Evolutionary conservation across 2,329 filamentous ascomycete species (phyloP), one percentile per base, ranked within the genome.

Genomic region (Harringtonia aguacate): DNA sequence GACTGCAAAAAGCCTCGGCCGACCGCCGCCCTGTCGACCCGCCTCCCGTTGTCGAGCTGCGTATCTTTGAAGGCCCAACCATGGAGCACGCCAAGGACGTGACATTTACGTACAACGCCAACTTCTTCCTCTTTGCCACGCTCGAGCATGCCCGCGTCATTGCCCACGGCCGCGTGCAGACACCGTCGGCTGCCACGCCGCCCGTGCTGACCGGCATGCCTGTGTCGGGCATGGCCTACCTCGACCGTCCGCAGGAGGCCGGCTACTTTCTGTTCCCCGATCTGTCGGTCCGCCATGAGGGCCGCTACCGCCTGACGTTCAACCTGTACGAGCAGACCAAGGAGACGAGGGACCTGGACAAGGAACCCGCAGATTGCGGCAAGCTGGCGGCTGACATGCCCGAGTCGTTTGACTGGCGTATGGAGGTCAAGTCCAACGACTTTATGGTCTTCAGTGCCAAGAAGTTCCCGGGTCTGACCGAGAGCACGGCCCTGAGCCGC

Each of bases 251-350:
- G 3, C 64, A 66, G 33, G 75, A 79, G 53, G 78, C 77, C 35
- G 92, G 89, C 44, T 98, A 97, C 63, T 98, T 98, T 64, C 86
- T 98, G 61, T 98, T 98, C 61, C 92, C 92, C 4, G 92, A 98
- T 62, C 70, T 97, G 24, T 95, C 90, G 0, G 90, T 98, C 39
- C 82, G 92, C 45, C 90, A 98, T 57, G 92, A 98, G 63, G 92
- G 92, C 49, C 81, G 83, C 53, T 98, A 95, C 62, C 75, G 83
- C n/a, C 67, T 98, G 44, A 85, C 81, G 49, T 97, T 98, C 65
- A 89, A 87, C 56, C 69, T 98, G 29, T 97, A 92, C 55, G 92
- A 98, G 67, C 85, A 94, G 59, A 81, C 88, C 58, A 95, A 95
- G 70, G 83, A 94, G 46, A 68, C 76, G 46, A 81, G 82, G 61